A percentile compares a stretch with the other conserved stretches of the same genome.
phyloP scores from a whole-genome alignment of 2,329 filamentous ascomycete species.

The Diaporthe ampelina region DNA sequence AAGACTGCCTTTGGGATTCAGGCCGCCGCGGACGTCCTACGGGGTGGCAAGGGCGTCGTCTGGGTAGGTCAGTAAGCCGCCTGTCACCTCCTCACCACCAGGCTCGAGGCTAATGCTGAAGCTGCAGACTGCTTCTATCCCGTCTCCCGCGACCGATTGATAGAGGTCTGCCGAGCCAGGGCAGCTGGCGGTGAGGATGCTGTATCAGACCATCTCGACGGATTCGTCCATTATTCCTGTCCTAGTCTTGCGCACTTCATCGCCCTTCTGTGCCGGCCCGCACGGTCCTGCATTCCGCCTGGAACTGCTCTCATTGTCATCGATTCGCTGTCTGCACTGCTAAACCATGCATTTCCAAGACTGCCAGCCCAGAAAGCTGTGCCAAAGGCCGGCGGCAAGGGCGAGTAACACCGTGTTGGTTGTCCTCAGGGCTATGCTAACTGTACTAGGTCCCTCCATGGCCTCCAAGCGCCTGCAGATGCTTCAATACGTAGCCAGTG shows the following conservation, averaged over 20 bases:
- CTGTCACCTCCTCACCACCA: constrained; percentile 24
- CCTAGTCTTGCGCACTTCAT: constrained; percentile 79
- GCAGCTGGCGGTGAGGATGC: constrained; percentile 26
- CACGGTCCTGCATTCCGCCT: constrained; percentile 71
- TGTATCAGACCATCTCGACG: constrained; percentile 46
- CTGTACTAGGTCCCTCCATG: constrained; percentile 37
- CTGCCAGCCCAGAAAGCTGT: constrained; percentile 56
- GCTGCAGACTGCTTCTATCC: constrained; percentile 63
- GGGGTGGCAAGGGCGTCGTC: constrained; percentile 73
- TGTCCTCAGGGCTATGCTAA: constrained; percentile 9
- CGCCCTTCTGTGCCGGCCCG: constrained; percentile 79
- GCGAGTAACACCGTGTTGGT: constrained; percentile 45
- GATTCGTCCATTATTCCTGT: constrained; percentile 65
- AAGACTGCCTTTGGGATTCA: constrained; percentile 88
- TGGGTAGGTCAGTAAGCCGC: constrained; percentile 81
- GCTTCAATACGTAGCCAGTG: constrained; percentile 75
- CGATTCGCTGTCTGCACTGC: constrained; percentile 81
- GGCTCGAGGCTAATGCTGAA: constrained; percentile 31
- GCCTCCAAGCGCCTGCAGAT: constrained; percentile 63
- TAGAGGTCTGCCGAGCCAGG: constrained; percentile 45
- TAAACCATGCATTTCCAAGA: constrained; percentile 83
- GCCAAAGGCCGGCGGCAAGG: constrained; percentile 57
- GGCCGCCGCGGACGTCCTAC: constrained; percentile 74
- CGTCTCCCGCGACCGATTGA: constrained; percentile 55
- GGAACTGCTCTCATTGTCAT: constrained; percentile 79